phyloP scores from a whole-genome alignment of 345 rosid genomes.

The Citrus sp. region DNA sequence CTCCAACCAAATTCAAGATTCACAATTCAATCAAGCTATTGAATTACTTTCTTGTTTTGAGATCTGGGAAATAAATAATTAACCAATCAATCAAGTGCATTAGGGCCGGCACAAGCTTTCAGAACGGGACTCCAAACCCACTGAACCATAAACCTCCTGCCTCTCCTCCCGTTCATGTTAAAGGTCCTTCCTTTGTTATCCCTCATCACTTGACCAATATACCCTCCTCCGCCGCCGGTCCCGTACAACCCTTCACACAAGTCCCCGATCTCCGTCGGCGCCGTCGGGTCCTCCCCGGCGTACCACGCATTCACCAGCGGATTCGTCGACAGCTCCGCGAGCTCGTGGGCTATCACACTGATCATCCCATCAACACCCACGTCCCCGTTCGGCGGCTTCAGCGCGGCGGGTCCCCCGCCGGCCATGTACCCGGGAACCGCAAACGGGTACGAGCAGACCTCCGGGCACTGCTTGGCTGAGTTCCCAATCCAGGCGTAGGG shows the following conservation, averaged over 20 bases:
- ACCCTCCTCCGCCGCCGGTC: conserved; percentile 93
- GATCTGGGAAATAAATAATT: background rate
- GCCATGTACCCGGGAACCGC: conserved; percentile 92
- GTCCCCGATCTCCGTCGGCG: conserved; percentile 91
- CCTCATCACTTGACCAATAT: conserved; percentile 77
- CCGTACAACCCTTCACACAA: conserved; percentile 90
- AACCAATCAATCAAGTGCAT: conserved; percentile 54
- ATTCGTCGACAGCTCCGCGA: conserved; percentile 82
- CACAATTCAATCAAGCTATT: background rate
- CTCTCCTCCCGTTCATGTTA: conserved; percentile 70
- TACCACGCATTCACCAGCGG: conserved; percentile 97
- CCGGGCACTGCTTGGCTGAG: conserved; percentile 83
- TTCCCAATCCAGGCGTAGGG: conserved; percentile 99
- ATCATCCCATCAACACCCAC: conserved; percentile 92
- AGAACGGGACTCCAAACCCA: conserved; percentile 88
- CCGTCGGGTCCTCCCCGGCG: conserved; percentile 96
- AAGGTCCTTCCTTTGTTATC: conserved; percentile 60
- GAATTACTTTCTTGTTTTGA: background rate
- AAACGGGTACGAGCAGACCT: conserved; percentile 91
- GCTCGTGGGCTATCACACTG: conserved; percentile 92
- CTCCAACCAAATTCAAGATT: background rate
- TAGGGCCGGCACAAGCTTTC: conserved; percentile 85
- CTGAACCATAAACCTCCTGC: conserved; percentile 77
- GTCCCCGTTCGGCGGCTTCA: conserved; percentile 77
- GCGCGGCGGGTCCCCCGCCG: conserved; percentile 54